These are phyloP conservation scores for Fraxinus velutina DNA, from an alignment of 305 asterid species.

Conservation along the genomic window DNA sequence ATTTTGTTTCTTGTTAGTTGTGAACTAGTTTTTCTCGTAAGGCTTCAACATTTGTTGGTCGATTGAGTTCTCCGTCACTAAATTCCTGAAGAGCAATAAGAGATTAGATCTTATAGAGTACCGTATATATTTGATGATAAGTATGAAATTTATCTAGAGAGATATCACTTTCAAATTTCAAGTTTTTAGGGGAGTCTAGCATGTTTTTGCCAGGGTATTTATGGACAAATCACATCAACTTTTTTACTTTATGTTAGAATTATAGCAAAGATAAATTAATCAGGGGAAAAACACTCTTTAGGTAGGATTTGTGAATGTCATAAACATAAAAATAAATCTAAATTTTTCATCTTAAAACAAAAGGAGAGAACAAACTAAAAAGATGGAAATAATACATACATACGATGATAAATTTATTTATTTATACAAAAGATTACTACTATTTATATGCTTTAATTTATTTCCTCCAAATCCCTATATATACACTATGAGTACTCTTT, in stretches of 20 bases:
- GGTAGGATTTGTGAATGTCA: neutral
- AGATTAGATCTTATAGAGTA: neutral
- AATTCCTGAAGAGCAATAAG: neutral
- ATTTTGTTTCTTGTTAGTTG: neutral
- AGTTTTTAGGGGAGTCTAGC: slow-evolving; percentile 10
- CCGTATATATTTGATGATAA: neutral
- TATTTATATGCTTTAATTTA: neutral
- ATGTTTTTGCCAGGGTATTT: slow-evolving; percentile 11
- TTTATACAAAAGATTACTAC: neutral
- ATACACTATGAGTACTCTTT: neutral
- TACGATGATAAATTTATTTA: neutral
- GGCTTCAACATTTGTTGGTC: neutral
- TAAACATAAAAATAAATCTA: neutral
- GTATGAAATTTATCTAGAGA: neutral
- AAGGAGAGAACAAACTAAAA: neutral
- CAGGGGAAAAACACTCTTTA: neutral
- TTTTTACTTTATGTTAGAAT: neutral
- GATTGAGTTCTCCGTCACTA: neutral
- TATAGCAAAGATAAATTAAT: neutral
- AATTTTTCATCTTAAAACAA: neutral
- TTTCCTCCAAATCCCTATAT: neutral
- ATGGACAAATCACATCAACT: slow-evolving; percentile 21
- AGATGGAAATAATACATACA: neutral
- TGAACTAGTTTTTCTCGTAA: neutral
- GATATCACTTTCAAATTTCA: slow-evolving; percentile 16